phyloP scores from a whole-genome alignment of 805 yeast species.

The Yarrowia sp. region DNA sequence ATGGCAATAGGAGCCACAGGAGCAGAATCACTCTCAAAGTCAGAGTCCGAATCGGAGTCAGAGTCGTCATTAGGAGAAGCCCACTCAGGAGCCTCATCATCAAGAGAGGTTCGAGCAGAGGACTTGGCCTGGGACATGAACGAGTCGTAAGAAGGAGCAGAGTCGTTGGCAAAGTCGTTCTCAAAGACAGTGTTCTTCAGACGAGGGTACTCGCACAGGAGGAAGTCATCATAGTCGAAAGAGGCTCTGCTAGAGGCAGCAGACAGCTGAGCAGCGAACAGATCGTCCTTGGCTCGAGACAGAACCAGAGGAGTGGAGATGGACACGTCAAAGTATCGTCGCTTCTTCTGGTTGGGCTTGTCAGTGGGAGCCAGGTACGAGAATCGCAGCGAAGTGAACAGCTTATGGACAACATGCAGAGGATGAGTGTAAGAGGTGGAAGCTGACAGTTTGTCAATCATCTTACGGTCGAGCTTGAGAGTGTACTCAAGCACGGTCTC shows the following conservation, averaged over 20 bases:
- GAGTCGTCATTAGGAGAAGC: conserved; percentile 6
- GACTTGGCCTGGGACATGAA: conserved; percentile 1
- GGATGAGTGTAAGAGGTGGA: conserved; percentile 12
- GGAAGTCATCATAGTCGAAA: conserved; percentile 10
- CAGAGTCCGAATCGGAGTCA: conserved; percentile 13
- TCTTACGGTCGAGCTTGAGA: neutral
- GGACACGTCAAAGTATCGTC: conserved; percentile 28
- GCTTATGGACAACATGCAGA: conserved; percentile 13
- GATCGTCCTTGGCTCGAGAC: conserved; percentile 15
- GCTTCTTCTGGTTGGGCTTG: conserved; percentile 8
- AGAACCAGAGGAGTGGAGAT: conserved; percentile 26
- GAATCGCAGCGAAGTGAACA: conserved; percentile 14
- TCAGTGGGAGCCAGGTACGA: conserved; percentile 27
- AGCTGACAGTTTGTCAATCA: conserved; percentile 5
- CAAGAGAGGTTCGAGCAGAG: conserved; percentile 4
- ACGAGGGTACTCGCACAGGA: conserved; percentile 26
- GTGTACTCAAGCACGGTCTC: conserved; percentile 20
- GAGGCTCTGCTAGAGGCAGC: neutral
- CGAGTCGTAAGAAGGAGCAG: conserved; percentile 21
- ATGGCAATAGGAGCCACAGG: conserved; percentile 23
- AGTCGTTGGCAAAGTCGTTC: conserved; percentile 24
- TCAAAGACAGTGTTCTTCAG: conserved; percentile 20
- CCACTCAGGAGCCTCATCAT: conserved; percentile 23
- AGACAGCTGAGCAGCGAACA: neutral
- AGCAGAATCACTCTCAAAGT: conserved; percentile 12